These are phyloP conservation scores for Eucalyptus curtisii DNA, from an alignment of 345 rosid genomes.

Conservation along the genomic window DNA sequence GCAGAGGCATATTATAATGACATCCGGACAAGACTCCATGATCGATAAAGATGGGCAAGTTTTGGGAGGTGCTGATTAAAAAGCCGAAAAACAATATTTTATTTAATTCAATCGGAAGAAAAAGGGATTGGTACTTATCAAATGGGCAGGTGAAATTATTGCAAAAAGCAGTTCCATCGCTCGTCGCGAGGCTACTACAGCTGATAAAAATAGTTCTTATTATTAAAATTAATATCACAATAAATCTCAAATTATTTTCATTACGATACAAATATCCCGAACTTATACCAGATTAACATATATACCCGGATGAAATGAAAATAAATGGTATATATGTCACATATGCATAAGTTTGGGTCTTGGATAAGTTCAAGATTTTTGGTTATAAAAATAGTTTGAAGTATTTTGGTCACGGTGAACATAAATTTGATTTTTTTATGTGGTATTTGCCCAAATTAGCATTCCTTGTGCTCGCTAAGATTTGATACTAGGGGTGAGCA, in stretches of 20 bases:
- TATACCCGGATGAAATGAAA: accelerated
- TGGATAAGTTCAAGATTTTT: no score
- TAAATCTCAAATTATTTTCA: no score
- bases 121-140: background rate
- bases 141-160: background rate
- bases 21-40: background rate
- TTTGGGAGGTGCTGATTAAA: background rate
- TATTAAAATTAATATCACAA: background rate
- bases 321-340: no score
- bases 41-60: background rate
- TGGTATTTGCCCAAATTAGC: background rate
- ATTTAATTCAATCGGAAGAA: background rate
- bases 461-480: background rate
- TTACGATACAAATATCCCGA: no score
- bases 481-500: no score
- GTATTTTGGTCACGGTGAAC: accelerated
- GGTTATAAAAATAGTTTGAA: background rate
- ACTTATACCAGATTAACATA: background rate
- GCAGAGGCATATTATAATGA: background rate
- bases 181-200: background rate
- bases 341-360: background rate
- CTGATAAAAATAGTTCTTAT: background rate
- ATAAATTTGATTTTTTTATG: background rate
- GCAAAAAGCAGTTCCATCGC: background rate
- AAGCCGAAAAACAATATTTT: background rate